A percentile compares a stretch with the other conserved stretches of the same genome.
phyloP scores from a whole-genome alignment of 768 basidiomycete species.

The Lanmaoa pseudosensibilis region DNA sequence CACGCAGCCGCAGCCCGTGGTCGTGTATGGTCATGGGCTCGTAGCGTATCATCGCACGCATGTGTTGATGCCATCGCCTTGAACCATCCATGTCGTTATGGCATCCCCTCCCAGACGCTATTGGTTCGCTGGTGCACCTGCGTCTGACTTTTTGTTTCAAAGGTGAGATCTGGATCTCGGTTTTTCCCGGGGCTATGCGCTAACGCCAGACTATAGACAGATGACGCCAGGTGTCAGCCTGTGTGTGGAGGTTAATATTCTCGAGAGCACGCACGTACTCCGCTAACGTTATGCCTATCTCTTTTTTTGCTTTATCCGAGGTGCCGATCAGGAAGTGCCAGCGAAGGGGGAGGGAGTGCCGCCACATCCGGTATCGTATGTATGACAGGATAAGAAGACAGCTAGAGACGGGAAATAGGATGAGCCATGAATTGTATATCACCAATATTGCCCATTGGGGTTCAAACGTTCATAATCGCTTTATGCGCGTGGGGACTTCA shows the following conservation, averaged over 20 bases:
- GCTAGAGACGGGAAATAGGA: not conserved
- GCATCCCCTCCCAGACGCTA: not conserved
- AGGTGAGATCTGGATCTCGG: conserved; percentile 19
- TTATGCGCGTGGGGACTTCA: not conserved
- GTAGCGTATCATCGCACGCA: conserved; percentile 11
- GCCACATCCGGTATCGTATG: not conserved
- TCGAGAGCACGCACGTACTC: not conserved
- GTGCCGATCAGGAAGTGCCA: conserved; percentile 10
- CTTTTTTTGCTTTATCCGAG: not conserved
- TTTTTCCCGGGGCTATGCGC: conserved; percentile 2
- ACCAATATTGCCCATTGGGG: too few relatives aligned
- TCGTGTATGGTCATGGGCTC: not conserved
- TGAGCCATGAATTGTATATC: not conserved
- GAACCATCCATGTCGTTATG: not conserved
- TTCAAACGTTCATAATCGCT: not conserved
- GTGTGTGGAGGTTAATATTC: not conserved
- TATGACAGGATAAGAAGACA: not conserved
- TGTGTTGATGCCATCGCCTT: conserved; percentile 2
- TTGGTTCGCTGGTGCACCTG: not conserved
- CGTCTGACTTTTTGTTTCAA: not conserved
- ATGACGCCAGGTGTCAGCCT: not conserved
- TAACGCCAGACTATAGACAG: not conserved
- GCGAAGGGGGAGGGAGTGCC: not conserved
- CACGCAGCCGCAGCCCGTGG: conserved; percentile 7
- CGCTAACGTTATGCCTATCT: not conserved